Conservation (phyloP, 768 basidiomycete species). For the Amanita inopinata region DNA sequence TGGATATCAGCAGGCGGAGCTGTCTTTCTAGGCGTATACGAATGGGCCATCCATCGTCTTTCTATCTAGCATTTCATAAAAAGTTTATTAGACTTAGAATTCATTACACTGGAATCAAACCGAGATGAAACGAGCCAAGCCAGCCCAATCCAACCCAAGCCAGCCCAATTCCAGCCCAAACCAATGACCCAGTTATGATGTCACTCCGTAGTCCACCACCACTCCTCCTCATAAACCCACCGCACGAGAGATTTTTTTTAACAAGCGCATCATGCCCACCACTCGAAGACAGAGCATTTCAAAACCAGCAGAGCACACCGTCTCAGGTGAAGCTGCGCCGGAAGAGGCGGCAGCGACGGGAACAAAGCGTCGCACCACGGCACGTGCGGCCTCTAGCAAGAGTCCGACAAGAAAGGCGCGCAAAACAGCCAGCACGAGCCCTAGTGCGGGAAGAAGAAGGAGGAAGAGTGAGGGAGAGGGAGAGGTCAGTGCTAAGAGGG, state of each 20-base stretch:
- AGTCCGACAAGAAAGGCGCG: not conserved
- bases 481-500: no score
- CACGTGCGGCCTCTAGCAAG: no score
- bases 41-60: slow-evolving; percentile 34
- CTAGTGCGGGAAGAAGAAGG: no score
- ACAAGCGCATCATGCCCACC: not conserved
- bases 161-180: no score
- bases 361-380: no score
- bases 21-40: slow-evolving; percentile 96
- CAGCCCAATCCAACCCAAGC: no score
- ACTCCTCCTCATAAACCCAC: not conserved
- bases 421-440: no score
- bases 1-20: slow-evolving; percentile 98
- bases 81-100: not conserved
- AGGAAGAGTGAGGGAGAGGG: no score
- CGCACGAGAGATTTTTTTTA: not conserved
- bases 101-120: no score
- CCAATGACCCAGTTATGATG: not conserved
- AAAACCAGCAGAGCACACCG: not conserved
- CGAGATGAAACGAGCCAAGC: no score
- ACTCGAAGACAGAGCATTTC: not conserved
- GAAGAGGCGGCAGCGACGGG: not conserved
- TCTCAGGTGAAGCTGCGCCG: not conserved
- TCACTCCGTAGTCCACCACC: not conserved
- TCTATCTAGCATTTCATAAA: not conserved